A percentile compares a stretch with the other conserved stretches of the same genome.
These are phyloP conservation scores for Gentiana straminea DNA, from an alignment of 257 asterid genomes.

Conservation along the genomic window DNA sequence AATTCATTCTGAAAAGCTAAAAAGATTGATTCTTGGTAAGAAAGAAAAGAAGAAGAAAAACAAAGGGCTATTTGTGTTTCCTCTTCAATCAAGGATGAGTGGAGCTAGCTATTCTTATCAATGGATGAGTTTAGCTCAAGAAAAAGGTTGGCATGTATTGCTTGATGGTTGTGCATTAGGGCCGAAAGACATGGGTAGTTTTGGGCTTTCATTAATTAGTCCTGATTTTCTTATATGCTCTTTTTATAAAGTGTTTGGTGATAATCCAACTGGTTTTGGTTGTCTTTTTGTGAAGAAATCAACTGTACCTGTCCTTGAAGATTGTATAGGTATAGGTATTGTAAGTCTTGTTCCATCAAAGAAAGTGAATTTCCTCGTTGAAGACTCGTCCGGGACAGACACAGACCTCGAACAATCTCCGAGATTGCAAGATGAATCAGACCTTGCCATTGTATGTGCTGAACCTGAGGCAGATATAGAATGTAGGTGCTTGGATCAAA, in stretches of 20 bases:
- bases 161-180: conserved; percentile 85
- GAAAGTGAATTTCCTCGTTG: conserved; percentile 18
- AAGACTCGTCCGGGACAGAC: conserved; percentile 55
- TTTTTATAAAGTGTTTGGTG: conserved; percentile 80
- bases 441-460: conserved; percentile 1
- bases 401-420: conserved; percentile 17
- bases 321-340: conserved; percentile 44
- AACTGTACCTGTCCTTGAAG: conserved; percentile 38
- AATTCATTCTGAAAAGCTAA: conserved; percentile 37
- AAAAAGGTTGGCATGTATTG: conserved; percentile 87
- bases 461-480: conserved; percentile 13
- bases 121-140: conserved; percentile 84
- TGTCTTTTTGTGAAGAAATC: conserved; percentile 76
- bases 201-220: conserved; percentile 64
- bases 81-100: conserved; percentile 81
- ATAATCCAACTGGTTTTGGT: conserved; percentile 91
- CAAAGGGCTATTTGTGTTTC: conserved; percentile 69
- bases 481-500: conserved; percentile 72
- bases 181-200: conserved; percentile 85
- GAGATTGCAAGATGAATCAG: neutral
- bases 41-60: conserved; percentile 33
- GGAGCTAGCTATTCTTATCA: conserved; percentile 79
- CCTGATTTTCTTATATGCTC: conserved; percentile 86
- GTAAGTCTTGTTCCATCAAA: conserved; percentile 46
- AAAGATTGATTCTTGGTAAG: conserved; percentile 40